Evolutionary conservation across 2,329 filamentous ascomycete species (phyloP), one percentile per base, ranked within the genome.

Genomic region (Aspergillus aculeatinus): DNA sequence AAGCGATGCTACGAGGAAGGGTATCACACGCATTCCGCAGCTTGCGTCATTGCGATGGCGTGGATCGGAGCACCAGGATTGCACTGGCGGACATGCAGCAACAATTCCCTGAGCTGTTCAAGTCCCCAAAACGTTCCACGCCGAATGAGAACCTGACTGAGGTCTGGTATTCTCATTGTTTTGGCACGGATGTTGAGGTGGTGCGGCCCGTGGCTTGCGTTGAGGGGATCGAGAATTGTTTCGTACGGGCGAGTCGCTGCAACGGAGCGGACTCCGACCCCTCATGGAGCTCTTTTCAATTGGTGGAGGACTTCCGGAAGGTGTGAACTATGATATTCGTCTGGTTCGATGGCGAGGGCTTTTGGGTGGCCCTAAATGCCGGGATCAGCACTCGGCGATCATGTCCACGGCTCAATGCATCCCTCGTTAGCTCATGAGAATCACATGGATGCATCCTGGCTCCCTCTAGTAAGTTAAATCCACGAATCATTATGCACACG

Each of bases 191-290:
- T 0, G 59, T 62, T 19, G 62, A 63, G 16, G 60, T 63, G 39
- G 62, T 61, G 3, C 33, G 23, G 49, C 60, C 62, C 9, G 48
- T 63, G 19, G 57, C 51, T 29, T 42, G 61, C 16, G 58, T 63
- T 16, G 59, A 63, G 10, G 62, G 59, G 2, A 54, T 63, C 25
- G 55, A 60, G 12, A 60, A 60, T 33, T 33, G 48, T 11, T 63
- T 63, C 29, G 19, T 29, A 25, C 47, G 62, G 9, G 62, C 59
- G 19, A 63, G 53, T 48, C 48, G 62, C 31, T 59, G 59, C 16
- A 63, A 63, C 33, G 62, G 62, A 9, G 21, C 25, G 4, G 62
- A 65, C 48, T 21, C 6, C 6, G 6, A 23, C 4, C 6, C 16
- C 2, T 49, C 47, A 5, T 49, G 47, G 47, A 19, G 11, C 9